Percentiles rank a stretch among this genome's conserved stretches.
Evolutionary conservation across 1,284 basidiomycete genomes (phyloP).

Genomic region (Malassezia sp.): DNA sequence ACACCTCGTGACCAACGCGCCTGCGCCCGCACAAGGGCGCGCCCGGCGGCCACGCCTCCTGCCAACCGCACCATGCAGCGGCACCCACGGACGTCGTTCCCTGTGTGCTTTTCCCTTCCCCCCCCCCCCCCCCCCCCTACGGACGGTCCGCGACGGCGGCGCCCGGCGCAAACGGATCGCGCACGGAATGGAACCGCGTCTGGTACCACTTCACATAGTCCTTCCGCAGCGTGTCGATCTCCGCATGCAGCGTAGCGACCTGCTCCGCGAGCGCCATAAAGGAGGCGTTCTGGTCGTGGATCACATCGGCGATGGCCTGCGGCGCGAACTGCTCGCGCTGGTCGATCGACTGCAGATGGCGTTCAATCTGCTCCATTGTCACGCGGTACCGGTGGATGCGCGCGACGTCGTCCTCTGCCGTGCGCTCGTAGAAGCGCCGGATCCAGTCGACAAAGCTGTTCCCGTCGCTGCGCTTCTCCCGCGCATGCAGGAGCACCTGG

Average conservation of each 20-base stretch:
- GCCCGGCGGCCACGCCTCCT: too few species aligned
- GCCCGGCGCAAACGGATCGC: slow-evolving; percentile 35
- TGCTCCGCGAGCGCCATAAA: slow-evolving; percentile 43
- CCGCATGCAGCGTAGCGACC: slow-evolving; percentile 35
- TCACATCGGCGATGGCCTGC: slow-evolving; percentile 33
- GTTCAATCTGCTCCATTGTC: slow-evolving; percentile 40
- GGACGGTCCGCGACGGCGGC: slow-evolving; percentile 4
- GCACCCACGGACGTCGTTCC: too few species aligned
- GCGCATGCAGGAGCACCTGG: slow-evolving; percentile 29
- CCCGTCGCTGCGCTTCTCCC: slow-evolving; percentile 27
- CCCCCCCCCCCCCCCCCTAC: too few species aligned
- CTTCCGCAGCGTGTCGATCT: slow-evolving; percentile 38
- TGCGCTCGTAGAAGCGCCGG: slow-evolving; percentile 28
- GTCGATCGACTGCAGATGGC: slow-evolving; percentile 28
- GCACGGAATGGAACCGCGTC: slow-evolving; percentile 26
- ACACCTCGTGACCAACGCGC: too few species aligned
- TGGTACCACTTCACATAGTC: slow-evolving; percentile 43
- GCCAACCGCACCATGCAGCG: too few species aligned
- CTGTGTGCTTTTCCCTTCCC: too few species aligned
- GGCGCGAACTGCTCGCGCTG: slow-evolving; percentile 31
- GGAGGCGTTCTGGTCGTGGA: slow-evolving; percentile 35
- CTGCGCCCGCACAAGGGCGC: too few species aligned
- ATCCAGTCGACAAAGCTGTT: slow-evolving; percentile 31
- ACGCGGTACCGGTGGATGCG: slow-evolving; percentile 33
- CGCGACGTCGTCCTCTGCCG: slow-evolving; percentile 26